Conservation (phyloP, 2,329 filamentous ascomycete genomes). For the Alternaria novae-zelandiae region DNA sequence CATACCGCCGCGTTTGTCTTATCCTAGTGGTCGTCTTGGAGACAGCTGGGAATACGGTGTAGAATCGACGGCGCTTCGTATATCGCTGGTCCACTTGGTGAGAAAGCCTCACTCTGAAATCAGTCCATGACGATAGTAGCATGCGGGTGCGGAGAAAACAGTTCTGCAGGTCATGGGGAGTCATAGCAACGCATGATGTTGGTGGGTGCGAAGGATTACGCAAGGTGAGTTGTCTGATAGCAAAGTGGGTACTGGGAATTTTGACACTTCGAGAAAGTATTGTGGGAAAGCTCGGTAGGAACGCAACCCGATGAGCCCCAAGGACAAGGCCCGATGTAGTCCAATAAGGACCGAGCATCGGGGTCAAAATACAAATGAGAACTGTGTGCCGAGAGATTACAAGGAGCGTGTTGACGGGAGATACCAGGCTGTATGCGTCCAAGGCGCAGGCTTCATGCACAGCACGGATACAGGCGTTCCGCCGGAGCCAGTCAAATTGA, state of each 20-base stretch:
- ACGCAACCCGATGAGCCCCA: constrained; percentile 24
- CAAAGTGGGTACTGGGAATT: constrained; percentile 32
- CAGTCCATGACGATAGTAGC: constrained; percentile 7
- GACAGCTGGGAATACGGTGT: background rate
- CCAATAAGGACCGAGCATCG: constrained; percentile 37
- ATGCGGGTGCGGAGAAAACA: constrained; percentile 38
- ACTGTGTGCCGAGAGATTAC: constrained; percentile 46
- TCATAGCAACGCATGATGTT: constrained; percentile 32
- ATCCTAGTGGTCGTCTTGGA: constrained; percentile 6
- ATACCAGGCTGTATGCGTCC: constrained; percentile 32
- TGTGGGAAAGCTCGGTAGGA: constrained; percentile 40
- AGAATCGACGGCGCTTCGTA: constrained; percentile 2
- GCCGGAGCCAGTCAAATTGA: constrained; percentile 37
- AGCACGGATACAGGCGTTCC: constrained; percentile 41
- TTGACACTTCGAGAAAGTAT: constrained; percentile 28
- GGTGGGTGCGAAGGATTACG: constrained; percentile 34
- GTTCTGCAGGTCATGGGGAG: constrained; percentile 29
- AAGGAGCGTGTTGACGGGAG: constrained; percentile 38
- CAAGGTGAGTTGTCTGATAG: constrained; percentile 49
- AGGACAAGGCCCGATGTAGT: constrained; percentile 25
- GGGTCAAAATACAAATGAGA: constrained; percentile 43
- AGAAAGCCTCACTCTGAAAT: constrained; percentile 2
- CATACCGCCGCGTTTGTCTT: background rate
- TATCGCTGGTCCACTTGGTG: background rate
- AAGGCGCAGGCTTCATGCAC: constrained; percentile 40